Evolutionary conservation across 441 rosid genomes (phyloP), one percentile per base, ranked within the genome.

Genomic region (Isatis lusitanica): DNA sequence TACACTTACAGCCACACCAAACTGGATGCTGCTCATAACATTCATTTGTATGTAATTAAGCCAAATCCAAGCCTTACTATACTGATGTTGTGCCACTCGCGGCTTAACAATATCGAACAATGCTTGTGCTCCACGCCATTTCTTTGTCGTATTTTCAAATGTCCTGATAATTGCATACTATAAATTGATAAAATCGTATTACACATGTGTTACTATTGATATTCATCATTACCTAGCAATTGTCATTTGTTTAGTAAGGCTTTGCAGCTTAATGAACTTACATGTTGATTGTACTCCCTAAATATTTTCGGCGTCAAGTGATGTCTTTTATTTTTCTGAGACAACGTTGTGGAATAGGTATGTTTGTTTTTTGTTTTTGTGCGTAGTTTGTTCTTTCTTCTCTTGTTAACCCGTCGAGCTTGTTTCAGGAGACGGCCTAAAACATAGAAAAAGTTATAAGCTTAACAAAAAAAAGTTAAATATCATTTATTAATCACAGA

Each of bases 71-170:
- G 74, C 24, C 9, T 68, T 74, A 60, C 69, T 74, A 61, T 50
- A 74, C 7, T 74, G 78, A 21, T 74, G 4, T 40, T 43, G 63
- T 0, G 12, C 5, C 35, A 68, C 47, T 51, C 2, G 57, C 1
- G 74, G 74, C 48, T 60, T 68, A 30, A 16, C 21, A 60, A 75
- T 42, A 16, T 3, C 13, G 35, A 75, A 67, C 63, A 60, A 60
- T 52, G 74, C 74, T 51, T 68, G 68, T 62, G 78, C 78, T 52
- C 74, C 78, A 59, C 44, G 78, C 73, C 78, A 74, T 50, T 7
- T 66, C 8, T 50, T 66, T 6, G 73, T 74, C 36, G 78, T 66
- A 18, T 74, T 74, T 66, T 39, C 31, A 59, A 74, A 66, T 74
- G 46, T 58, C 26, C 24, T 74, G 31, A 74, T 31, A 48, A 74